Evolutionary conservation across 2,329 filamentous ascomycete species (phyloP), one percentile per base, ranked within the genome.

Genomic region (Pseudogymnoascus sp.): DNA sequence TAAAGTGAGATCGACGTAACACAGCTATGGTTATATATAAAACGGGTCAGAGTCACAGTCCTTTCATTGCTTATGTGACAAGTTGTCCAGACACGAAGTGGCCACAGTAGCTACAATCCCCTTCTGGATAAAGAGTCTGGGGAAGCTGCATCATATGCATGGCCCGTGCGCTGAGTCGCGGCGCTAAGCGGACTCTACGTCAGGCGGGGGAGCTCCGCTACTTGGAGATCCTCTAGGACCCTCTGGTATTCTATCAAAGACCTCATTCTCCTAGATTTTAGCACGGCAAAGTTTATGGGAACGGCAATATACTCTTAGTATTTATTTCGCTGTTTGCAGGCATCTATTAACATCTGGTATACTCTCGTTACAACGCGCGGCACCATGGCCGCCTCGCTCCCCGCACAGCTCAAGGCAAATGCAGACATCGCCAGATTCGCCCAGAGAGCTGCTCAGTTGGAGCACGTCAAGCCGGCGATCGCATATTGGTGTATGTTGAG

Each of bases 401-500:
- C 91, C 14, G 80, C 83, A 35, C 84, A 84, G 72, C 82, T 99
- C 71, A 92, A 89, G 78, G 37, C 13, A 29, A 80, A 87, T 63
- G 87, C 90, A 65, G 92, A 96, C 74, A 86, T 96, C 72, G 86
- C 86, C 68, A 90, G 91, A 65, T 97, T 96, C 75, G 87, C 93
- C 66, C 83, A 87, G 62, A 86, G 93, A 71, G 93, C 91, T 35
- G 83, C 85, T 37, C 93, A 99, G 78, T 84, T 99, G 59, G 89
- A 93, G 74, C 83, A 83, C 64, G 85, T 87, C 72, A 95, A 93
- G 76, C 95, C 95, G 7, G 90, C 95, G 65, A 84, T 97, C 69
- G 83, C 93, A 67, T 99, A 97, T 76, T 97, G 93, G 92, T 95
- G 93, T 96, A 82, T 72, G 88, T 82, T 38, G 8, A 1, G 16